phyloP scores from a whole-genome alignment of 495 filamentous ascomycete genomes.

The Talaromyces adpressus region DNA sequence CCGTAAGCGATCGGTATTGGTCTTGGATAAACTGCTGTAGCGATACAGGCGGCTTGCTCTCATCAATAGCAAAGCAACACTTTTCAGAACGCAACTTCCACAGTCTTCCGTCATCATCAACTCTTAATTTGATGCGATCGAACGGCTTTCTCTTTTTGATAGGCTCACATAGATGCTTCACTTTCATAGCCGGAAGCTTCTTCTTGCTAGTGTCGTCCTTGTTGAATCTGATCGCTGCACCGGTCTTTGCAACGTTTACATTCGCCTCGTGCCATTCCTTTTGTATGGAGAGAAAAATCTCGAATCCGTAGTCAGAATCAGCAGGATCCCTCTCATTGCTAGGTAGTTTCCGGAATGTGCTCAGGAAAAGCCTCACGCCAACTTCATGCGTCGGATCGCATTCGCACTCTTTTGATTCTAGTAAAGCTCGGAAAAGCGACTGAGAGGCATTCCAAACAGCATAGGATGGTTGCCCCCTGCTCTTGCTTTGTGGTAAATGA shows the following conservation, averaged over 20 bases:
- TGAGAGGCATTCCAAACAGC: not conserved
- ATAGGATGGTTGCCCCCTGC: not conserved
- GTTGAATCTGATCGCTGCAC: not conserved
- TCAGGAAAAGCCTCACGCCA: not conserved
- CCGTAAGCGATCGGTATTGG: not conserved
- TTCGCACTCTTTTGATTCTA: not conserved
- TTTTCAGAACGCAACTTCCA: conserved; percentile 6
- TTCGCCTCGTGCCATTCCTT: not conserved
- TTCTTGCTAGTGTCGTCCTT: not conserved
- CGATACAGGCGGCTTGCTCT: not conserved
- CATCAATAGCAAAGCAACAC: conserved; percentile 1
- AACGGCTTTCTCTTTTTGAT: not conserved
- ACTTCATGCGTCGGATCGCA: not conserved
- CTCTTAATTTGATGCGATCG: not conserved
- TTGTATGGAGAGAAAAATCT: not conserved
- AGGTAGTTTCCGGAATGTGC: not conserved
- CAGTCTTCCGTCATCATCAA: not conserved
- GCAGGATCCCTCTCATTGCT: not conserved
- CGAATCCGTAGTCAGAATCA: not conserved
- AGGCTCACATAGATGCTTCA: conserved; percentile 1
- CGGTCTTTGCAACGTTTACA: not conserved
- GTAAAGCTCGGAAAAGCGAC: not conserved
- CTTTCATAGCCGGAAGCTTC: not conserved
- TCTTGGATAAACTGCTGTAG: conserved; percentile 7
- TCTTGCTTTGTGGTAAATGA: not conserved